phyloP scores from a whole-genome alignment of 495 filamentous ascomycete species.

The Talaromyces ruber region DNA sequence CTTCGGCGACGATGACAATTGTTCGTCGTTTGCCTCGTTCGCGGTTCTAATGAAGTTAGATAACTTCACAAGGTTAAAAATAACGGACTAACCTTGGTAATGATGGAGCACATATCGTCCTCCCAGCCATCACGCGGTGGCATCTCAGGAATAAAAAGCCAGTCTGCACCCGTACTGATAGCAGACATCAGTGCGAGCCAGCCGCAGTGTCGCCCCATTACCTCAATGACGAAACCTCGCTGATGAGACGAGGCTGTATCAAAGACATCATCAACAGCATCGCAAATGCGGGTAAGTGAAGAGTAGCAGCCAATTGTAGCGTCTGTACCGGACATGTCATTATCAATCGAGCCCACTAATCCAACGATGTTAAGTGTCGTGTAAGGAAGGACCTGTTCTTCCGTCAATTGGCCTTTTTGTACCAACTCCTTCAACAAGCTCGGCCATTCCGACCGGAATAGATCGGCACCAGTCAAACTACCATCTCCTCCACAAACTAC shows the following conservation, averaged over 20 bases:
- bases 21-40: constrained; percentile 89
- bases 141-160: constrained; percentile 94
- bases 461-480: constrained; percentile 91
- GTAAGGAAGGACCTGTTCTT: constrained; percentile 62
- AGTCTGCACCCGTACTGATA: constrained; percentile 92
- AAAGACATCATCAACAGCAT: constrained; percentile 93
- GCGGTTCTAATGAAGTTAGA: constrained; percentile 62
- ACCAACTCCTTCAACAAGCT: constrained; percentile 78
- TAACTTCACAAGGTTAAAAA: constrained; percentile 68
- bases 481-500: constrained; percentile 98
- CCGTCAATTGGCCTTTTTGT: constrained; percentile 52
- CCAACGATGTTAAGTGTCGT: constrained; percentile 89
- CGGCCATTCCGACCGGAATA: constrained; percentile 88
- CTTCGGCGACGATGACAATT: constrained; percentile 96
- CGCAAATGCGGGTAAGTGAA: constrained; percentile 83
- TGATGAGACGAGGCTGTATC: constrained; percentile 96
- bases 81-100: constrained; percentile 61
- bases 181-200: constrained; percentile 98
- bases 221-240: constrained; percentile 94
- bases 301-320: constrained; percentile 97
- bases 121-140: constrained; percentile 83
- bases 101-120: constrained; percentile 75
- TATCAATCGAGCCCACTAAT: constrained; percentile 95
- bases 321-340: constrained; percentile 94
- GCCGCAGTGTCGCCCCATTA: constrained; percentile 99